phyloP scores from a whole-genome alignment of 148 eudicot species.

The Vaccinium corymbosum region DNA sequence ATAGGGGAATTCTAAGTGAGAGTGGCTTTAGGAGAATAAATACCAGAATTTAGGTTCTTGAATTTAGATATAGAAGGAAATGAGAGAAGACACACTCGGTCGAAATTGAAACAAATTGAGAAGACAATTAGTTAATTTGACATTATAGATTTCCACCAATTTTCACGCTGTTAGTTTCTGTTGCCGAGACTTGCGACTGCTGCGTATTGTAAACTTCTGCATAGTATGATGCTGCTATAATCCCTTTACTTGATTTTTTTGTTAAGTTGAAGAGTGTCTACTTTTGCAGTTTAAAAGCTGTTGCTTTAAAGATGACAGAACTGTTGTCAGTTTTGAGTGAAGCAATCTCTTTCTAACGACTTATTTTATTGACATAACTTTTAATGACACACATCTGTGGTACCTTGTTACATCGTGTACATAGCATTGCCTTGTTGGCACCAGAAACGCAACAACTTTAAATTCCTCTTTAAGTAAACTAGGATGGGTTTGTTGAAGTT shows the following conservation, averaged over 20 bases:
- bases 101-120: neutral
- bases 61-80: neutral
- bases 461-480: neutral
- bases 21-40: neutral
- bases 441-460: neutral
- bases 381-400: neutral
- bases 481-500: neutral
- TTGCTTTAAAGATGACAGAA: neutral
- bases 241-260: neutral
- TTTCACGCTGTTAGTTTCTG: neutral
- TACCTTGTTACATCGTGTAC: neutral
- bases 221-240: neutral
- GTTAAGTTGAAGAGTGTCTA: neutral
- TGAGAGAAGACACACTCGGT: neutral
- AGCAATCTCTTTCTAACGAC: conserved; percentile 1
- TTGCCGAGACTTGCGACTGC: neutral
- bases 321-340: neutral
- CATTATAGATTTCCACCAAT: neutral
- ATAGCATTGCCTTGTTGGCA: neutral
- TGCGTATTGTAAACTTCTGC: neutral
- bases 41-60: neutral
- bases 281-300: neutral
- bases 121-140: neutral
- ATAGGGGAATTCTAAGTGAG: neutral
- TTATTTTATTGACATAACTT: neutral